Percentiles rank a stretch among this genome's conserved stretches.
These are phyloP conservation scores for Fusarium sp. DNA, from an alignment of 2,329 filamentous ascomycete genomes.

Conservation along the genomic window DNA sequence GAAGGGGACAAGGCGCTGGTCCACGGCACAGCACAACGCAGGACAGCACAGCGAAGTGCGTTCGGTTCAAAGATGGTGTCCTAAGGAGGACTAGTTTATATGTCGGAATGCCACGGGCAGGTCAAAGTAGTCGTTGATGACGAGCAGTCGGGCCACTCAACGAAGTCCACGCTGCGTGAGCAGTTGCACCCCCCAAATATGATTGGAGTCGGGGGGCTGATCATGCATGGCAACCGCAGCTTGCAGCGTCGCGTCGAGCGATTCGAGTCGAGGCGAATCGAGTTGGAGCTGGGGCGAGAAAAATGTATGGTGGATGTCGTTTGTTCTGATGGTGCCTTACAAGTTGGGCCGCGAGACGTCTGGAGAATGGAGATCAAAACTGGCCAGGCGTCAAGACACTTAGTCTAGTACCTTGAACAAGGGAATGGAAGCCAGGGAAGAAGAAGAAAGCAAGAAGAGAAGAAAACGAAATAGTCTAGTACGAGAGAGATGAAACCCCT, in stretches of 20 bases:
- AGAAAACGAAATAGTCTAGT: constrained; percentile 6
- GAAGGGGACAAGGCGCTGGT: constrained; percentile 19
- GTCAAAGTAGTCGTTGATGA: constrained; percentile 39
- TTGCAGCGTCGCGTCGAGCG: constrained; percentile 41
- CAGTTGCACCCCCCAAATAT: constrained; percentile 43
- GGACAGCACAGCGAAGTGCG: constrained; percentile 20
- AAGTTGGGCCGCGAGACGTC: constrained; percentile 45
- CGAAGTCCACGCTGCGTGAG: constrained; percentile 47
- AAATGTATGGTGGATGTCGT: constrained; percentile 31
- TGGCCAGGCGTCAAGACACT: constrained; percentile 19
- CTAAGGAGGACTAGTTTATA: constrained; percentile 37
- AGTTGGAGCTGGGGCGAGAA: constrained; percentile 37
- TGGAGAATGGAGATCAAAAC: constrained; percentile 12
- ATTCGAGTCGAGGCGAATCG: constrained; percentile 21
- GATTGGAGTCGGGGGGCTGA: constrained; percentile 47
- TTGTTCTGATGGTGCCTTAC: constrained; percentile 37
- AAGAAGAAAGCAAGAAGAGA: background rate
- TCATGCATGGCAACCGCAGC: constrained; percentile 49
- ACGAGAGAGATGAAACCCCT: constrained; percentile 10
- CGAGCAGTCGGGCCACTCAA: constrained; percentile 44
- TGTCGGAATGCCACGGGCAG: constrained; percentile 31
- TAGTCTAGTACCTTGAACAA: background rate
- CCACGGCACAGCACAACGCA: constrained; percentile 44
- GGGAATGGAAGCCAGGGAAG: background rate
- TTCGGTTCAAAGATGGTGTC: constrained; percentile 25